Evolutionary conservation across 2,329 filamentous ascomycete genomes (phyloP).

Genomic region (Sporothrix humicola): DNA sequence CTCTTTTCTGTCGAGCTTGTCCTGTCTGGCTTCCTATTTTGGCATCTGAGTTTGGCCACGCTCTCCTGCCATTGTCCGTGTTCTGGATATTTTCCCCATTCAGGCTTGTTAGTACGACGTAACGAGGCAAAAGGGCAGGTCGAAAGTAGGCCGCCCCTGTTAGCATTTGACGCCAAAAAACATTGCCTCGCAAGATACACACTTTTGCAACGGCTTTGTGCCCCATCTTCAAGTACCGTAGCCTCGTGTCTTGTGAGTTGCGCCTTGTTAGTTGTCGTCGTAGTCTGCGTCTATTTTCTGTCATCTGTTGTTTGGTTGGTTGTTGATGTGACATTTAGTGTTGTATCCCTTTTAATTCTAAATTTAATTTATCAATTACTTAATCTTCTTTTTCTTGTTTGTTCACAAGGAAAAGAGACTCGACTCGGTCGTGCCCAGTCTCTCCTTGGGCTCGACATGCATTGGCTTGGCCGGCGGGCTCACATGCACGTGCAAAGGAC

Average conservation of each 20-base stretch:
- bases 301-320: neutral
- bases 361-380: neutral
- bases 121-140: neutral
- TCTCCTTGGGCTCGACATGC: constrained; percentile 5
- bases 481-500: constrained; percentile 18
- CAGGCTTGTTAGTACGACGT: neutral
- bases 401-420: no score
- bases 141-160: neutral
- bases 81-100: neutral
- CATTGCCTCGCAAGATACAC: no score
- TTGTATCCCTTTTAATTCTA: neutral
- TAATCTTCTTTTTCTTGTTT: neutral
- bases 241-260: neutral
- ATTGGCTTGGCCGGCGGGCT: neutral
- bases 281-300: neutral
- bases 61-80: neutral
- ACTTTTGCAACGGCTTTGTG: neutral
- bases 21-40: neutral
- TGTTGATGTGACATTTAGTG: neutral
- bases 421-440: neutral
- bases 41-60: neutral
- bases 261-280: neutral
- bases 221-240: neutral
- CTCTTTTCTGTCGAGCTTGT: constrained; percentile 2
- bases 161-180: constrained; percentile 4